Percentiles rank a stretch among this genome's conserved stretches.
Evolutionary conservation across 495 filamentous ascomycete genomes (phyloP).

Genomic region (Lepidopterella palustris): DNA sequence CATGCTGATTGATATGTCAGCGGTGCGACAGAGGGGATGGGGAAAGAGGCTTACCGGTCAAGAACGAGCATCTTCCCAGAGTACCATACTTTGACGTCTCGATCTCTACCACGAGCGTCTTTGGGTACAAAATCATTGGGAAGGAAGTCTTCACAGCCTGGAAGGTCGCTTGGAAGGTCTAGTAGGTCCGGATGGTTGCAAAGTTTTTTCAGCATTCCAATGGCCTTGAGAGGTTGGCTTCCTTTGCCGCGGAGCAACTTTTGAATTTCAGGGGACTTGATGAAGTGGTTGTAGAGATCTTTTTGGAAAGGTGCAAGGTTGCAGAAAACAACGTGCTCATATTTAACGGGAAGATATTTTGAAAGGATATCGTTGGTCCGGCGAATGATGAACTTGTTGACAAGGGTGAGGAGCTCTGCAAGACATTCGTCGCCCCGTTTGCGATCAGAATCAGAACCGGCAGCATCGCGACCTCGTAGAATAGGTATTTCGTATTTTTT

Average conservation of each 20-base stretch:
- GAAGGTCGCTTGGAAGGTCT: slow-evolving; percentile 74
- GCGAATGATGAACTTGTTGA: slow-evolving; percentile 99
- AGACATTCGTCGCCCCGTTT: slow-evolving; percentile 81
- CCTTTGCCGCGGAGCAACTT: slow-evolving; percentile 89
- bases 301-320: slow-evolving; percentile 89
- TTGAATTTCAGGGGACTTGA: slow-evolving; percentile 91
- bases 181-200: slow-evolving; percentile 98
- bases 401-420: slow-evolving; percentile 68
- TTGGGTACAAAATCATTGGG: slow-evolving; percentile 87
- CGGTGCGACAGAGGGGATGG: neutral
- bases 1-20: slow-evolving; percentile 49
- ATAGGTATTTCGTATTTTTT: slow-evolving; percentile 94
- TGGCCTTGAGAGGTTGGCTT: slow-evolving; percentile 92
- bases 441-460: slow-evolving; percentile 75
- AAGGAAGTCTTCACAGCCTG: slow-evolving; percentile 74
- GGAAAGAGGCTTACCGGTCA: slow-evolving; percentile 48
- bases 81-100: slow-evolving; percentile 93
- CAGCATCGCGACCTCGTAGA: slow-evolving; percentile 83
- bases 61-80: slow-evolving; percentile 98
- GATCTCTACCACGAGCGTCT: slow-evolving; percentile 78
- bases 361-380: slow-evolving; percentile 96
- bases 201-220: slow-evolving; percentile 92
- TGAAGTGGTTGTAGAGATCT: slow-evolving; percentile 92
- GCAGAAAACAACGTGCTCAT: slow-evolving; percentile 99
- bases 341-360: slow-evolving; percentile 97